Evolutionary conservation across 495 filamentous ascomycete genomes (phyloP).

Genomic region (Penicillium paradoxum): DNA sequence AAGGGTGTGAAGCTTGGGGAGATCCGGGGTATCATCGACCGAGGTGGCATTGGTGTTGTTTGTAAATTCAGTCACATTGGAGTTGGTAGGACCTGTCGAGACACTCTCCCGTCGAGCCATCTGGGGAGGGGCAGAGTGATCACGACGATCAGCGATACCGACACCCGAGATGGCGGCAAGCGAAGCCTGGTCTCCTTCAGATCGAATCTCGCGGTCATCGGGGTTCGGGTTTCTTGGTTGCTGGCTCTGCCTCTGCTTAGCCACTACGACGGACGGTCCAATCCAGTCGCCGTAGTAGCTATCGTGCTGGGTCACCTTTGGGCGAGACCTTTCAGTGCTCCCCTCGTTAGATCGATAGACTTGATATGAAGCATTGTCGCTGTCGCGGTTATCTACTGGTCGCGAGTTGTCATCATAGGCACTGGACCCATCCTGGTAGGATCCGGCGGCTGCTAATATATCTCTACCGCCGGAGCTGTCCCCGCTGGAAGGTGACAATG

Average conservation of each 20-base stretch:
- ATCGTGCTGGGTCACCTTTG: constrained; percentile 28
- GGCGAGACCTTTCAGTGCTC: constrained; percentile 7
- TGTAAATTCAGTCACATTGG: constrained; percentile 34
- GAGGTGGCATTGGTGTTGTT: constrained; percentile 37
- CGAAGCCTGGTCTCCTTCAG: constrained; percentile 19
- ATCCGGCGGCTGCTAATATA: constrained; percentile 52
- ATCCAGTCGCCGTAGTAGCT: constrained; percentile 45
- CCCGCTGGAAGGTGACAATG: constrained; percentile 69
- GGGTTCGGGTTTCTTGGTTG: constrained; percentile 5
- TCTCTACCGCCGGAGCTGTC: constrained; percentile 63
- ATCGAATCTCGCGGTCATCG: constrained; percentile 22
- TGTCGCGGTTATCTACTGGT: constrained; percentile 12
- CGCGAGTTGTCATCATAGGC: constrained; percentile 15
- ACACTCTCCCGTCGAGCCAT: constrained; percentile 33
- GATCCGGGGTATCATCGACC: constrained; percentile 22
- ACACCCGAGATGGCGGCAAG: constrained; percentile 21
- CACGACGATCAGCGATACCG: constrained; percentile 22
- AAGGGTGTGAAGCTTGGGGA: not conserved
- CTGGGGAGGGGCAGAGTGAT: constrained; percentile 23
- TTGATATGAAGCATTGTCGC: constrained; percentile 12
- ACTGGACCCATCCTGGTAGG: constrained; percentile 46
- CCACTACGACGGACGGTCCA: constrained; percentile 24
- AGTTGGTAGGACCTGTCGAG: constrained; percentile 37
- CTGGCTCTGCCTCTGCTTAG: constrained; percentile 22
- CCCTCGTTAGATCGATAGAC: constrained; percentile 5